Percentiles rank a stretch among this genome's conserved stretches.
Conservation (phyloP, 2,329 filamentous ascomycete species). For the Aureobasidium zeae region DNA sequence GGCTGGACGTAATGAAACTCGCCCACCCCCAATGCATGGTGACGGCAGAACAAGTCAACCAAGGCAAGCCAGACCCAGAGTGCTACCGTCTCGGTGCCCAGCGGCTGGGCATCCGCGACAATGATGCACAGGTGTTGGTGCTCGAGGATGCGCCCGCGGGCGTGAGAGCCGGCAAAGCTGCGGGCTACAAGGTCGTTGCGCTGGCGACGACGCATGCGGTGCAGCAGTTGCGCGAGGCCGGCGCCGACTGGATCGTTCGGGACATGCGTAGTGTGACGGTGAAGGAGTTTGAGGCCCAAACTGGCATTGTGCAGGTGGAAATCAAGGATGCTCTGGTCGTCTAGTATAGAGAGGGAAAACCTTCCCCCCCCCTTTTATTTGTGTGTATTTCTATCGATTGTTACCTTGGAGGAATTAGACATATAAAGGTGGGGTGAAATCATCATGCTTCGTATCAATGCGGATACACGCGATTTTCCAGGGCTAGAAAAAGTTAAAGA, state of each 20-base stretch:
- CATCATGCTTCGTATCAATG: too few species aligned
- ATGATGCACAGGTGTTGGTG: constrained; percentile 58
- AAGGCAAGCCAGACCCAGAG: constrained; percentile 43
- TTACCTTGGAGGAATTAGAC: too few species aligned
- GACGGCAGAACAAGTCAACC: constrained; percentile 41
- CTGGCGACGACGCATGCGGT: constrained; percentile 73
- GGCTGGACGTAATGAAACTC: constrained; percentile 42
- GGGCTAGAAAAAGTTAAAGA: too few species aligned
- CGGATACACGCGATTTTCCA: too few species aligned
- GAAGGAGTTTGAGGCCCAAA: constrained; percentile 43
- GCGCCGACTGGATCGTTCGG: constrained; percentile 79
- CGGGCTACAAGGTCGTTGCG: constrained; percentile 77
- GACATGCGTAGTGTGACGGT: constrained; percentile 68
- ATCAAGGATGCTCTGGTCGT: constrained; percentile 51
- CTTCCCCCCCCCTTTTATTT: too few species aligned
- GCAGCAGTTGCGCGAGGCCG: constrained; percentile 61
- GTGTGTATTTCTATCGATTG: too few species aligned
- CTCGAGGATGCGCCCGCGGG: constrained; percentile 85
- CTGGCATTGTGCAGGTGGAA: constrained; percentile 56
- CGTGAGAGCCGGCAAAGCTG: constrained; percentile 71
- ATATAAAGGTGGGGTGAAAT: too few species aligned
- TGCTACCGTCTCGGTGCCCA: constrained; percentile 39
- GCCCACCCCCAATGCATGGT: constrained; percentile 39
- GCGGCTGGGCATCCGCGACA: constrained; percentile 30
- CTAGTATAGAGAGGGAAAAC: too few species aligned